These are phyloP conservation scores for Tulasnella sp. DNA, from an alignment of 768 basidiomycete species.

Conservation along the genomic window DNA sequence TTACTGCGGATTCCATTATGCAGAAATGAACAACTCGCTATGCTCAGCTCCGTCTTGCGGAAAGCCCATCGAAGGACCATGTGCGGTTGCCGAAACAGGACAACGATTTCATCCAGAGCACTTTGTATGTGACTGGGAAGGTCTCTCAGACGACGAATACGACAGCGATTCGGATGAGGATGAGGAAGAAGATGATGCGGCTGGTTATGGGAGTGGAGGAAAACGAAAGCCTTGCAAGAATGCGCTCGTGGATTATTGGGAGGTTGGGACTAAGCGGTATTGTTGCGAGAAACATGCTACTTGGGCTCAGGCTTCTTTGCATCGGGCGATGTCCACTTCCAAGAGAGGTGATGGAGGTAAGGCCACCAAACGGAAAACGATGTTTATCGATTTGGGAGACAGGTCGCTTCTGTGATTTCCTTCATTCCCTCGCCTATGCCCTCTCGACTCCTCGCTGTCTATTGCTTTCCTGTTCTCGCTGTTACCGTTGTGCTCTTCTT, in stretches of 20 bases:
- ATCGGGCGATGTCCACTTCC: slow-evolving; percentile 4
- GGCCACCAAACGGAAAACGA: slow-evolving; percentile 65
- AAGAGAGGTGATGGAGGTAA: slow-evolving; percentile 26
- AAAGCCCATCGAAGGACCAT: slow-evolving; percentile 86
- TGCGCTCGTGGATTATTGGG: slow-evolving; percentile 69
- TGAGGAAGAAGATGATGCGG: slow-evolving; percentile 20
- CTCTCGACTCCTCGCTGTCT: not conserved
- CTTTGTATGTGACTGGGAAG: slow-evolving; percentile 60
- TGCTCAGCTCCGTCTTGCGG: slow-evolving; percentile 69
- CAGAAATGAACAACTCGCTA: slow-evolving; percentile 79
- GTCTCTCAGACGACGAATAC: not conserved
- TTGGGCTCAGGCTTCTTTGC: slow-evolving; percentile 17
- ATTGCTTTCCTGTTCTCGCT: not conserved
- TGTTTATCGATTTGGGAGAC: slow-evolving; percentile 57
- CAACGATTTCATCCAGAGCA: slow-evolving; percentile 82
- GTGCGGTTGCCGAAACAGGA: slow-evolving; percentile 72
- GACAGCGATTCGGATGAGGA: slow-evolving; percentile 25
- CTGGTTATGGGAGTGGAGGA: slow-evolving; percentile 18
- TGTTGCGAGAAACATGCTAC: slow-evolving; percentile 74
- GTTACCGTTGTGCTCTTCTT: not conserved
- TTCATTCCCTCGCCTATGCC: not conserved
- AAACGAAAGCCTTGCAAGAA: slow-evolving; percentile 33
- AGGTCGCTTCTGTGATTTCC: not conserved
- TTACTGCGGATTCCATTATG: slow-evolving; percentile 84
- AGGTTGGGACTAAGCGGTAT: slow-evolving; percentile 63